Evolutionary conservation across 305 asterid species (phyloP), one percentile per base, ranked within the genome.

Genomic region (Fraxinus platypoda): DNA sequence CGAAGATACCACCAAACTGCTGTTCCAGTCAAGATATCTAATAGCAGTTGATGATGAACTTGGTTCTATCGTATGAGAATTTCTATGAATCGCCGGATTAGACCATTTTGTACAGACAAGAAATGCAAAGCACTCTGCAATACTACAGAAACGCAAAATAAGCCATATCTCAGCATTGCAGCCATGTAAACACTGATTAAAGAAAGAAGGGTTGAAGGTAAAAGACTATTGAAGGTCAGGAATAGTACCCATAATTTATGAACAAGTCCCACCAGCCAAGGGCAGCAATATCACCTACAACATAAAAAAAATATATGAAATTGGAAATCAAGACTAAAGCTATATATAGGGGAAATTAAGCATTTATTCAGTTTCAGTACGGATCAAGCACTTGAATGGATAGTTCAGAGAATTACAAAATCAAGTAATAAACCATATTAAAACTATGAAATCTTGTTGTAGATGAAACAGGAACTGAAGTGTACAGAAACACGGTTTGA

Each of bases 61-160:
- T 82, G 91, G 94, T 84, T 91, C 99, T 76, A 88, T 88, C 71
- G 91, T 82, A 72, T 52, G 89, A 81, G 92, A 83, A 78, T 88
- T 88, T 89, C 93, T 83, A 87, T 96, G 99, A 88, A 96, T 96
- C 68, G 89, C 85, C 66, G 99, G 97, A 89, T 96, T 96, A 75
- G 97, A 91, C 99, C 99, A 96, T 90, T 91, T 94, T 73, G 98
- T 96, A 90, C 99, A 96, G 82, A 96, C 97, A 90, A 96, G 98
- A 89, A 94, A 96, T 1, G 99, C 97, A 89, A 96, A 94, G 91
- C 98, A 96, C 90, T 96, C 98, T 7, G 97, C 98, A 78, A 96
- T 91, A 83, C 99, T 96, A 86, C 34, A 82, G 85, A 86, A 83
- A 81, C 41, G 84, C 30, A 77, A 84, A 82, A 87, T 4, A 38